Percentiles rank a stretch among this genome's conserved stretches.
Conservation (phyloP, 768 basidiomycete species). For the Mycena indigotica region DNA sequence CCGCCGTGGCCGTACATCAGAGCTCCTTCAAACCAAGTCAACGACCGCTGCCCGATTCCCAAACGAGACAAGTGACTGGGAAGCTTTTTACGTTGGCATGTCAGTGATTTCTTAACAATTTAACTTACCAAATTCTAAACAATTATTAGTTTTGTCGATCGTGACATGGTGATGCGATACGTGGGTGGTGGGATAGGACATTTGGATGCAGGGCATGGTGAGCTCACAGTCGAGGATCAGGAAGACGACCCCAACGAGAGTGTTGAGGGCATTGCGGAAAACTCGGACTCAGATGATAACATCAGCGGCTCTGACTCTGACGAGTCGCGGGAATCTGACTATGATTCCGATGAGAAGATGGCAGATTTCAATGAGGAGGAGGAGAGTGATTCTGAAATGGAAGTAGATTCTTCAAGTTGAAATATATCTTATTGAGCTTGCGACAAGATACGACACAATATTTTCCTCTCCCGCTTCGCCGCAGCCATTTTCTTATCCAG, state of each 20-base stretch:
- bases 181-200: no score
- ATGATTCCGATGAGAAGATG: no score
- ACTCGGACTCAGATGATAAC: background rate
- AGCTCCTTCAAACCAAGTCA: constrained; percentile 6
- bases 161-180: no score
- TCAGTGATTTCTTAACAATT: constrained; percentile 21
- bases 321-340: no score
- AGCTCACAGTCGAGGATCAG: background rate
- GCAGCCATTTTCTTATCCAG: no score
- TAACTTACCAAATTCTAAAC: background rate
- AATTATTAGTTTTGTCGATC: background rate
- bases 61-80: constrained; percentile 30
- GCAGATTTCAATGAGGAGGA: no score
- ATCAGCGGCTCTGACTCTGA: no score
- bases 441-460: no score
- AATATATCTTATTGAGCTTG: no score
- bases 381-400: no score
- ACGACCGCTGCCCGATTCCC: constrained; percentile 17
- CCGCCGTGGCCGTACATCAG: constrained; percentile 10
- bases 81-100: constrained; percentile 35
- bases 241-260: background rate
- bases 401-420: no score
- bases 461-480: no score
- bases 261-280: background rate
- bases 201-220: background rate